Base-by-base conservation (phyloP, 352 stramenopile species). In the Blastocystis sp. region DNA sequence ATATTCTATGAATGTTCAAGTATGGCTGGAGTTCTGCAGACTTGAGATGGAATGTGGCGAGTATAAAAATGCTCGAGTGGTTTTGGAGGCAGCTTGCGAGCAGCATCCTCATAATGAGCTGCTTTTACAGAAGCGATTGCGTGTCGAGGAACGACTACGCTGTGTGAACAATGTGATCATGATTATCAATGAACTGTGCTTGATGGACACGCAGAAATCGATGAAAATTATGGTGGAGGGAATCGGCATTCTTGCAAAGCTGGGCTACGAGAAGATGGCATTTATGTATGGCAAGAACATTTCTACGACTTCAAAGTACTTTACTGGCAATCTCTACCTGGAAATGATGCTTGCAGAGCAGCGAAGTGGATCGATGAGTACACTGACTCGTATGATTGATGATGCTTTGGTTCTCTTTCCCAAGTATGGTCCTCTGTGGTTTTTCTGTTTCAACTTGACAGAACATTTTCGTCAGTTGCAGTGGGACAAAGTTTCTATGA, bases 361-460 rank as follows among this genome's bases (percentile, higher is more conserved):
- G 68, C 90, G 90, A 87, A 93, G 92, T 85, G 92, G 92, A 45
- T 91, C 91, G 45, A 88, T 91, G 11, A 90, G 91, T 1, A 91
- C 93, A 56, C 93, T 94, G 43, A 90, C 94, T 41, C 79, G 82
- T 47, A 95, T 96, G 79, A 93, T 96, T 8, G 90, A 95, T 76
- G 90, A 91, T 16, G 94, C 94, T 30, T 89, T 96, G 39, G 91
- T 91, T 79, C 92, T 95, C 64, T 93, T 96, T 66, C 93, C 93
- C 45, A 90, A 93, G 39, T 96, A 96, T 90, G 93, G 94, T 16
- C 94, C 94, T n/a, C 91, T 97, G 26, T 97, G 94, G 93, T 97
- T 96, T 88, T 93, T 93, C 65, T 93, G 94, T 20, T 95, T 97
- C 82, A 90, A 93, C 26, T 87, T 96, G 7, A 93, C 92, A 64